Percentiles rank a stretch among this genome's conserved stretches.
Conservation (phyloP, 2,329 filamentous ascomycete genomes). For the Seiridium cupressi region DNA sequence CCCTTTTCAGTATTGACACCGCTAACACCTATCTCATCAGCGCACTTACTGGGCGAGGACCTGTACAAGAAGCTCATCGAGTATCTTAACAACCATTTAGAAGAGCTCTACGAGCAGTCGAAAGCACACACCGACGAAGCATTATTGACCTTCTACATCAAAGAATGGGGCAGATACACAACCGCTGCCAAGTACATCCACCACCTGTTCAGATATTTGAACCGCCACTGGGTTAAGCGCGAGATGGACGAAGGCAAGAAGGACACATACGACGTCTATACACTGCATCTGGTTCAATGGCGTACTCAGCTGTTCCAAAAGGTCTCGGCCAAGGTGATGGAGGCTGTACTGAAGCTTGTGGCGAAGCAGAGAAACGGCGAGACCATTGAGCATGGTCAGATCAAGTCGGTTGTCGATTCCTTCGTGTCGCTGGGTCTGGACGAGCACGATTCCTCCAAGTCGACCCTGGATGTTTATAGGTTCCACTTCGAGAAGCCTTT, state of each 20-base stretch:
- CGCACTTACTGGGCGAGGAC: conserved; percentile 92
- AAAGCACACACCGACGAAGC: conserved; percentile 85
- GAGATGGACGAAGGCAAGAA: conserved; percentile 99
- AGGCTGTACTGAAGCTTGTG: conserved; percentile 87
- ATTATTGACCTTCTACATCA: conserved; percentile 87
- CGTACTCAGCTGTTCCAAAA: conserved; percentile 84
- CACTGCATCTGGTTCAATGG: conserved; percentile 93
- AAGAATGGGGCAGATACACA: conserved; percentile 95
- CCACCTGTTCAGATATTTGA: conserved; percentile 93
- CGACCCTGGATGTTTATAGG: conserved; percentile 92
- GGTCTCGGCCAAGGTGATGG: conserved; percentile 88
- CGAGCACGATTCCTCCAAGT: conserved; percentile 88
- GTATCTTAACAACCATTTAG: conserved; percentile 78
- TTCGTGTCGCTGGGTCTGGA: conserved; percentile 95
- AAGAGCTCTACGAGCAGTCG: conserved; percentile 68
- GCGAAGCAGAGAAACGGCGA: conserved; percentile 97
- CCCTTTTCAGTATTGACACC: not conserved
- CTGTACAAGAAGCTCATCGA: conserved; percentile 88
- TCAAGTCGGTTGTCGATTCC: conserved; percentile 95
- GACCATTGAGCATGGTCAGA: conserved; percentile 95
- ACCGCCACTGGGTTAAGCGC: conserved; percentile 97
- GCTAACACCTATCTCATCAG: conserved; percentile 40
- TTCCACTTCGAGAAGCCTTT: conserved; percentile 92
- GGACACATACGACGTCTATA: conserved; percentile 97
- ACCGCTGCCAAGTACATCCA: conserved; percentile 96